Base-by-base conservation (phyloP, 2,329 filamentous ascomycete genomes). In the Cadophora sp. region DNA sequence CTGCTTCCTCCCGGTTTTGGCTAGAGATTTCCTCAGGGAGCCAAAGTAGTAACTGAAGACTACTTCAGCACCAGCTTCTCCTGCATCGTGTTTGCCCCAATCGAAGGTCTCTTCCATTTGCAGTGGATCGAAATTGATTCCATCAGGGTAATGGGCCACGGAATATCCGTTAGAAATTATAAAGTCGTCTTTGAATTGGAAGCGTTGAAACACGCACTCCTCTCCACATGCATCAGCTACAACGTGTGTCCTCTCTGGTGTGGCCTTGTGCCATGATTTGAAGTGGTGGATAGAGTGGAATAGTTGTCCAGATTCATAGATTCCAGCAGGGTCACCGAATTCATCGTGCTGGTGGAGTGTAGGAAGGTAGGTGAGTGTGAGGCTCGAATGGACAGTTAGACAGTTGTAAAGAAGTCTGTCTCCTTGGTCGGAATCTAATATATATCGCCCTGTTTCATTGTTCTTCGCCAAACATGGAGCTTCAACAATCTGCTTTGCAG, bases 1-100 rank as follows among this genome's bases (percentile, higher is more conserved):
- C 51, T 82, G 81, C 77, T 86, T 86, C 64, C 80, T 80, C 3
- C 84, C 84, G 0, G 83, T 84, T 71, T 80, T 78, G 56, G 79
- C 76, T 14, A 86, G 76, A 39, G 78, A 81, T 27, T 81, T 80
- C 5, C 84, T 77, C 66, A 84, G 80, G 5, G 82, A 82, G 3
- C 83, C 84, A 70, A 85, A 82, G 58, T 80, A 79, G 68, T 82
- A 85, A 48, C 65, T 68, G 30, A 75, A 66, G 1, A 70, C 61
- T 5, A 75, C 71, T 16, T 73, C 73, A 16, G 68, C 66, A 11
- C 39, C 48, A 22, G 48, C 16, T 7, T 68, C 70, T 1, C 14
- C 3, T 68, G 83, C 80, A 1, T 66, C 62, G 1, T 67, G 66
- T 9, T 64, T 59, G 1, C 69, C 70, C 5, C 69, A 67, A 51